Evolutionary conservation across 768 basidiomycete genomes (phyloP).

Genomic region (Paxillus rubicundulus): DNA sequence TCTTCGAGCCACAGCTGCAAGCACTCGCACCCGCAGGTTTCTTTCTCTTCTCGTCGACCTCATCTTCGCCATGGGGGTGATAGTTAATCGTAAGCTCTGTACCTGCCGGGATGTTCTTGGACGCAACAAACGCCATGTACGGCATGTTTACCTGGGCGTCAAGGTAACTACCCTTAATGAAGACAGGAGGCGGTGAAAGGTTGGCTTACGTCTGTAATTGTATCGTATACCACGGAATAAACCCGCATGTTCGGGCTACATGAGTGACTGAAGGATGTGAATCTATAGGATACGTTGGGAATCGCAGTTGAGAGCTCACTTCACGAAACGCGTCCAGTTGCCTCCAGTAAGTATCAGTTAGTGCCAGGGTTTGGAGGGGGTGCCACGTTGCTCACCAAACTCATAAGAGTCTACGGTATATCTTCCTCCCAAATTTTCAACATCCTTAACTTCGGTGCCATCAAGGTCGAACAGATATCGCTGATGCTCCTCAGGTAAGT

Average conservation of each 20-base stretch:
- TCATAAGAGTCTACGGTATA: constrained; percentile 58
- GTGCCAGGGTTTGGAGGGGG: background rate
- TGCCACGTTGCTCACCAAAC: constrained; percentile 40
- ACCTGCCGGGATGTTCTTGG: constrained; percentile 42
- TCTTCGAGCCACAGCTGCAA: constrained; percentile 38
- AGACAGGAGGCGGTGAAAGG: background rate
- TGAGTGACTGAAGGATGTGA: constrained; percentile 52
- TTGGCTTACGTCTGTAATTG: constrained; percentile 47
- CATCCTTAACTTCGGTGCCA: constrained; percentile 43
- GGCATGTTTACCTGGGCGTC: constrained; percentile 51
- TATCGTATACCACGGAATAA: constrained; percentile 62
- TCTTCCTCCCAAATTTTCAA: constrained; percentile 29
- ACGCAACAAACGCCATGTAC: constrained; percentile 59
- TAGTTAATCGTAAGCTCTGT: constrained; percentile 69
- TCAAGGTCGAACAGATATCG: constrained; percentile 66
- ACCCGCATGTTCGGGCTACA: constrained; percentile 59
- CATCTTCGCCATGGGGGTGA: constrained; percentile 41
- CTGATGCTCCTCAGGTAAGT: constrained; percentile 34
- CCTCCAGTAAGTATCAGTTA: constrained; percentile 38
- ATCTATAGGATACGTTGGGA: constrained; percentile 3
- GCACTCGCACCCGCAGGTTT: constrained; percentile 23
- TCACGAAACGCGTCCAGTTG: constrained; percentile 76
- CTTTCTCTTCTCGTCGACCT: constrained; percentile 17
- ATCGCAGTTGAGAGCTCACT: constrained; percentile 40
- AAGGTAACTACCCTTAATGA: background rate